Conservation (phyloP, 176 grass and related monocot species). For the Metroxylon sagu region DNA sequence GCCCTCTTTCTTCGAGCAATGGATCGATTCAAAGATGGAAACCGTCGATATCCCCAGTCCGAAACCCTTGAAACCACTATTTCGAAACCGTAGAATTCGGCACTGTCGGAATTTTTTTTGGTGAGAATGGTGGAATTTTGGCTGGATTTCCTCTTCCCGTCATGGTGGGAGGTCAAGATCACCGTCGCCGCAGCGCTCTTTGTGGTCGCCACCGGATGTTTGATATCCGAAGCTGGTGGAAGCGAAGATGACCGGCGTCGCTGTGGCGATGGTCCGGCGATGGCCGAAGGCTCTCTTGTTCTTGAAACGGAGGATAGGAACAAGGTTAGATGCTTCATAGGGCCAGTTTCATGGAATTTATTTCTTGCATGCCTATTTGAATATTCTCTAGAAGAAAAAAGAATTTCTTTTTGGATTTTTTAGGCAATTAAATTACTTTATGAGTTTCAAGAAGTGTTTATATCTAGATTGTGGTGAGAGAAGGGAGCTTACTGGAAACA, state of each 20-base stretch:
- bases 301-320: slow-evolving; percentile 3
- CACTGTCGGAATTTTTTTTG: not conserved
- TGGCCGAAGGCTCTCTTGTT: slow-evolving; percentile 1
- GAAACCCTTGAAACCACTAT: too few relatives aligned
- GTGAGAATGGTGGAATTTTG: slow-evolving; percentile 22
- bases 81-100: not conserved
- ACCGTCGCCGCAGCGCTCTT: slow-evolving; percentile 46
- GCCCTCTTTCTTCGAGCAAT: too few relatives aligned
- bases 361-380: too few relatives aligned
- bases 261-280: not conserved
- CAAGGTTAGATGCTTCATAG: slow-evolving; percentile 8
- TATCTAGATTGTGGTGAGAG: too few relatives aligned
- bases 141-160: slow-evolving; percentile 52
- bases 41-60: too few relatives aligned
- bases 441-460: too few relatives aligned
- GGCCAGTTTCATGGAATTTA: too few relatives aligned
- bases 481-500: too few relatives aligned
- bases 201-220: slow-evolving; percentile 22
- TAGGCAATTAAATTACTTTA: too few relatives aligned
- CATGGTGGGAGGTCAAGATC: slow-evolving; percentile 70
- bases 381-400: not conserved
- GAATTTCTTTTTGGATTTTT: not conserved
- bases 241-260: not conserved
- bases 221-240: slow-evolving; percentile 7
- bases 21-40: too few relatives aligned